These are phyloP conservation scores for Fusarium sp. DNA, from an alignment of 2,329 filamentous ascomycete genomes.

Conservation along the genomic window DNA sequence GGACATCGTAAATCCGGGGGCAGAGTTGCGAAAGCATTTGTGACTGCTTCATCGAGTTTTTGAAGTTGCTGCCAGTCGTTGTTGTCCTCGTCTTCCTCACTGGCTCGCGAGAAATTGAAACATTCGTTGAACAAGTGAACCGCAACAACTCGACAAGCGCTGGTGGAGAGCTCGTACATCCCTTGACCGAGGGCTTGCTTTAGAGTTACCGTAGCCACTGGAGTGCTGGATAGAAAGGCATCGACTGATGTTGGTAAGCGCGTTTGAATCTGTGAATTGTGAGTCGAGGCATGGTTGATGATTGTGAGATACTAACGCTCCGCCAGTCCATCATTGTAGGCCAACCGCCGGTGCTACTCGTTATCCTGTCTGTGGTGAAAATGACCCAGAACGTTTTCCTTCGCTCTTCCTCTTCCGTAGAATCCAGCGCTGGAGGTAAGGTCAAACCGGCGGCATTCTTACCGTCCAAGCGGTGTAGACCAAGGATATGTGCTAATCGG, in stretches of 20 bases:
- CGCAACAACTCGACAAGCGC: slow-evolving; percentile 35
- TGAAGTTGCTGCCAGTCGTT: slow-evolving; percentile 30
- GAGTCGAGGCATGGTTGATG: accelerated
- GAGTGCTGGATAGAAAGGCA: slow-evolving; percentile 11
- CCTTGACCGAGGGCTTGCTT: slow-evolving; percentile 32
- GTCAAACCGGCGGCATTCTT: slow-evolving; percentile 30
- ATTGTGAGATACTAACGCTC: not conserved
- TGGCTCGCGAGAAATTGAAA: slow-evolving; percentile 36
- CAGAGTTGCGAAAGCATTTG: slow-evolving; percentile 28
- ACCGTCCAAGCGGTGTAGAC: slow-evolving; percentile 70
- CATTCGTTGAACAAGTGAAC: slow-evolving; percentile 39
- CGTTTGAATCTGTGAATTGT: slow-evolving; percentile 4
- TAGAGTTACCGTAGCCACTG: slow-evolving; percentile 50
- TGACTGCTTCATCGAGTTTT: slow-evolving; percentile 15
- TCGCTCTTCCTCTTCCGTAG: slow-evolving; percentile 78
- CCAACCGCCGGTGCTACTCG: slow-evolving; percentile 89
- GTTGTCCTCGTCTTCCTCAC: slow-evolving; percentile 24
- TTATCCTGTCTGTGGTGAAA: slow-evolving; percentile 82
- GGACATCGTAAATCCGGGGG: slow-evolving; percentile 27
- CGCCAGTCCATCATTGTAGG: slow-evolving; percentile 77
- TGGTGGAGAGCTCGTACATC: slow-evolving; percentile 39
- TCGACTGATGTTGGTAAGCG: slow-evolving; percentile 19
- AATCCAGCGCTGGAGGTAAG: slow-evolving; percentile 74
- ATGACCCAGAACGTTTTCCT: slow-evolving; percentile 84
- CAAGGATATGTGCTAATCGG: slow-evolving; percentile 82